Evolutionary conservation across 371 early-diverging fungal species (phyloP).

Genomic region (Lichtheimia ramosa): DNA sequence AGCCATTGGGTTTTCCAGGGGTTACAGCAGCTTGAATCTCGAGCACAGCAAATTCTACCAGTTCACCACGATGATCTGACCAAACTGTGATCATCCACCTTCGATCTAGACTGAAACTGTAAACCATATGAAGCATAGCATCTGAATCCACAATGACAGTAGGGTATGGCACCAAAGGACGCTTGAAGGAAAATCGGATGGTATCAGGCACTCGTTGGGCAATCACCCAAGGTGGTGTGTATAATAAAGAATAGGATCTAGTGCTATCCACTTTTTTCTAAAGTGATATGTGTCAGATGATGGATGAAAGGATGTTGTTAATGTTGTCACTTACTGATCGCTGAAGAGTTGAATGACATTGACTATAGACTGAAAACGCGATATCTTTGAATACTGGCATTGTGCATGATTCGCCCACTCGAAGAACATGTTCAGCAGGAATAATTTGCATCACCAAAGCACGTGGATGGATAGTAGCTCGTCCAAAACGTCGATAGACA

Average conservation of each 20-base stretch:
- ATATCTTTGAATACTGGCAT: conserved; percentile 60
- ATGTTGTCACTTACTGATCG: background rate
- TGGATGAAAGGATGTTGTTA: background rate
- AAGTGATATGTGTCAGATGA: background rate
- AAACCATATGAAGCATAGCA: conserved; percentile 56
- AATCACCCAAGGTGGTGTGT: conserved; percentile 54
- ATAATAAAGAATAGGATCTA: conserved; percentile 16
- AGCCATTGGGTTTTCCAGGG: conserved; percentile 5
- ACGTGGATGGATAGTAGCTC: conserved; percentile 11
- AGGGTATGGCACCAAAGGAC: conserved; percentile 18
- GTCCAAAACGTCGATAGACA: no score
- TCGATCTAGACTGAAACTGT: conserved; percentile 58
- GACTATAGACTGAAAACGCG: conserved; percentile 63
- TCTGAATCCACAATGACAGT: conserved; percentile 29
- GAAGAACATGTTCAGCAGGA: conserved; percentile 55
- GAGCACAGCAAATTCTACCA: conserved; percentile 44
- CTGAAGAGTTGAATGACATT: conserved; percentile 28
- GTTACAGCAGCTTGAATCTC: conserved; percentile 8
- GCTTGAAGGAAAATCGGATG: conserved; percentile 41
- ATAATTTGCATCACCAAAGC: conserved; percentile 36
- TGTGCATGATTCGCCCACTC: conserved; percentile 36
- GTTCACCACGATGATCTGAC: conserved; percentile 59
- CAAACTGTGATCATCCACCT: conserved; percentile 60
- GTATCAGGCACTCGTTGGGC: conserved; percentile 38
- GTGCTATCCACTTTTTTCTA: background rate